Conservation (phyloP, 495 filamentous ascomycete genomes). For the Penicillium robsamsonii region DNA sequence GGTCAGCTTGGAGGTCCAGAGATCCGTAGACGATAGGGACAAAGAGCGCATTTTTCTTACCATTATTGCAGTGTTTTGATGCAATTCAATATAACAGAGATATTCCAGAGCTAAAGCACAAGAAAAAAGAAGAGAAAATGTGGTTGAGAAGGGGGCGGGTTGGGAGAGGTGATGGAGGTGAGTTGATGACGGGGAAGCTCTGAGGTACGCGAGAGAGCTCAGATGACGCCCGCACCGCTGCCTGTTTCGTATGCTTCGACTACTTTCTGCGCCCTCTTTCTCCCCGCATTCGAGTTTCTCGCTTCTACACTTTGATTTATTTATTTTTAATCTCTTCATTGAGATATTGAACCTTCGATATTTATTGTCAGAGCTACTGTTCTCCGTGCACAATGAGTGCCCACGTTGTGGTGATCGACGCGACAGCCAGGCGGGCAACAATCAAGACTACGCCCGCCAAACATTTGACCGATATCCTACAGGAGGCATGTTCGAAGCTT, state of each 20-base stretch:
- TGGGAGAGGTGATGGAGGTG: constrained; percentile 30
- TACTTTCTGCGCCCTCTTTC: constrained; percentile 24
- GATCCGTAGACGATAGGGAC: constrained; percentile 9
- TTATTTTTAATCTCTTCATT: not conserved
- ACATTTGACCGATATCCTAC: constrained; percentile 75
- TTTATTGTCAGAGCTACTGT: not conserved
- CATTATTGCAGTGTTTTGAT: constrained; percentile 28
- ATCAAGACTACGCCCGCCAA: constrained; percentile 81
- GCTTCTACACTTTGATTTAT: not conserved
- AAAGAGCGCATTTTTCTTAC: constrained; percentile 25
- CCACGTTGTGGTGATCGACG: constrained; percentile 83
- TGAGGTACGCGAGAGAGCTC: constrained; percentile 36
- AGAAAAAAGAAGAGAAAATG: constrained; percentile 7
- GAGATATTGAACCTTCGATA: not conserved
- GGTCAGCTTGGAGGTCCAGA: constrained; percentile 34
- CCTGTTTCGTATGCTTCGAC: constrained; percentile 34
- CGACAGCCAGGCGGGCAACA: constrained; percentile 66
- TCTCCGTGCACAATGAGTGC: constrained; percentile 62
- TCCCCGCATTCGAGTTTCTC: constrained; percentile 10
- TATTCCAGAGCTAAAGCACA: constrained; percentile 18
- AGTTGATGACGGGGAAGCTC: constrained; percentile 35
- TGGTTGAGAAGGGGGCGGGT: constrained; percentile 16
- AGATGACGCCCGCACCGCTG: constrained; percentile 51
- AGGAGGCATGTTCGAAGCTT: constrained; percentile 82
- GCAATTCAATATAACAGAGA: constrained; percentile 14